Base-by-base conservation (phyloP, 495 filamentous ascomycete genomes). In the Corynascus novoguineensis region DNA sequence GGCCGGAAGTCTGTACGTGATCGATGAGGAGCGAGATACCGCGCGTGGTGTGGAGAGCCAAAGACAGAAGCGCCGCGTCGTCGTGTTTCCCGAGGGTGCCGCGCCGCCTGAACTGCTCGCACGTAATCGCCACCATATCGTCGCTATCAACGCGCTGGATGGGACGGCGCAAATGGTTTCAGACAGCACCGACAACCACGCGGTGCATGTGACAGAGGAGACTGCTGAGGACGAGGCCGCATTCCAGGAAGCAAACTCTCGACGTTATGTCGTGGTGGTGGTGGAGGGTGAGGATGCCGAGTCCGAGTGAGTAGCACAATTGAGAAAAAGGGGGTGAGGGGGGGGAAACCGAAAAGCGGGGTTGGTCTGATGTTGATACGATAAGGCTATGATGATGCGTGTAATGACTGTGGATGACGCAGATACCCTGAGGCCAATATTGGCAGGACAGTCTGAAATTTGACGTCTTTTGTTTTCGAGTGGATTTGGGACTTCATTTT, bases 221-320 rank as follows among this genome's bases (percentile, higher is more conserved):
- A 38, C 15, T 8, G 56, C 14, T 0, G 53, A 47, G 17, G 65
- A 60, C 27, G 46, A 58, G 44, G 19, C 52, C 15, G 57, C n/a
- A 21, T 59, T 61, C 37, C 32, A 34, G 25, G 54, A 56, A 10
- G 60, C 46, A 0, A 58, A 35, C 1, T 58, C 59, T 25, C 41
- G 59, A 24, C 65, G 67, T 5, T 70, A 70, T 49, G 65, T 70
- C 12, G 67, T 70, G 17, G 61, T 70, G 1, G n/a, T 66, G 11
- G 29, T 70, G 24, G 60, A 60, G 22, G 35, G 21, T 9, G 57
- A 49, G 19, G 50, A 41, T 3, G 48, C 9, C 3, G 29, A 50
- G n/a, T 24, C 5, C 54, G 22, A 28, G 28, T 28, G 34, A 40
- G n/a, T 0, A 1, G 28, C 4, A 12, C 38, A n/a, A 24, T n/a